Conservation (phyloP, 768 basidiomycete species). For the Hygrophorus russula region DNA sequence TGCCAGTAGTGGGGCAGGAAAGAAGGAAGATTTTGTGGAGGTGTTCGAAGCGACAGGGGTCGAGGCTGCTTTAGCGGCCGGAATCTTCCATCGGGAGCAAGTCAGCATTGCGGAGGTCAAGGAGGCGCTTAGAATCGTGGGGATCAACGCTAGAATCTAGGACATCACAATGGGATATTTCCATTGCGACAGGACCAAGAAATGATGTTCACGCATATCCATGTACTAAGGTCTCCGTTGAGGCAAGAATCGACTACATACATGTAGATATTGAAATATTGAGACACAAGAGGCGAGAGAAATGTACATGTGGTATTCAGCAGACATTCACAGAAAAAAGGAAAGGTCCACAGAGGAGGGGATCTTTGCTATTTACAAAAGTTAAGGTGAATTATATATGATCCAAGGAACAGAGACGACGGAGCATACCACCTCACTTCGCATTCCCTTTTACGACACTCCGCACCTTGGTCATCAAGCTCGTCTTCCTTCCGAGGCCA, state of each 20-base stretch:
- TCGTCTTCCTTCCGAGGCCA: slow-evolving; percentile 60
- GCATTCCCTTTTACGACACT: slow-evolving; percentile 50
- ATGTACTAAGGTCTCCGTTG: slow-evolving; percentile 2
- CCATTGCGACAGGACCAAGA: too few species aligned
- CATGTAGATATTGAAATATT: slow-evolving; percentile 9
- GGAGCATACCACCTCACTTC: slow-evolving; percentile 17
- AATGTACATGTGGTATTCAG: slow-evolving; percentile 2
- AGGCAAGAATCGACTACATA: too few species aligned
- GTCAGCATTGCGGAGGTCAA: slow-evolving; percentile 82
- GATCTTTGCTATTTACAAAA: not conserved
- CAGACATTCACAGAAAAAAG: not conserved
- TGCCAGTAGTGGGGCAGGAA: slow-evolving; percentile 90
- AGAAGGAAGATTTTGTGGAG: slow-evolving; percentile 71
- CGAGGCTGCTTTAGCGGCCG: slow-evolving; percentile 91
- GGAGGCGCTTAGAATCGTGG: slow-evolving; percentile 30
- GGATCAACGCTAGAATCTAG: slow-evolving; percentile 33
- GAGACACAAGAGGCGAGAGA: slow-evolving; percentile 10
- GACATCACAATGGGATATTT: too few species aligned
- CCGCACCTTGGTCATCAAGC: slow-evolving; percentile 72
- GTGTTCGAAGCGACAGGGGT: slow-evolving; percentile 73
- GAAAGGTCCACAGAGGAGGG: not conserved
- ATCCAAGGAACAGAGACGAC: slow-evolving; percentile 1
- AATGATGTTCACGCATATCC: not conserved
- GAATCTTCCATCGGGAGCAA: slow-evolving; percentile 90
- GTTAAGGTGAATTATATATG: slow-evolving; percentile 5